These are phyloP conservation scores for Tricholoma matsutake DNA, from an alignment of 768 basidiomycete genomes.

Conservation along the genomic window DNA sequence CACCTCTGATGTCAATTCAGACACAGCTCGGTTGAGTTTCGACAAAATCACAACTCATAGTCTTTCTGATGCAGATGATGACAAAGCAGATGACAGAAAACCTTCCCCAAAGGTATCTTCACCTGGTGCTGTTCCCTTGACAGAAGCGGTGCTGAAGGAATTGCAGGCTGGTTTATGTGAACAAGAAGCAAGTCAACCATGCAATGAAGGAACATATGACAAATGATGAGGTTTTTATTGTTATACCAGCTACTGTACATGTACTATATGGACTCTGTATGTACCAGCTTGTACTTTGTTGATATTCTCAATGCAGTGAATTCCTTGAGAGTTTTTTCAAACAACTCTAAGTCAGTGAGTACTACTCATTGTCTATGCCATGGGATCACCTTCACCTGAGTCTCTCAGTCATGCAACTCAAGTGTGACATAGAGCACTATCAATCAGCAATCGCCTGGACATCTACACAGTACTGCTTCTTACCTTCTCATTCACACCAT, in stretches of 20 bases:
- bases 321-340: too few species aligned
- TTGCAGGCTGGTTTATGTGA: not conserved
- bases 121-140: not conserved
- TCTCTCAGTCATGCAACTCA: not conserved
- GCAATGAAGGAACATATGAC: not conserved
- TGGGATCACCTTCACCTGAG: not conserved
- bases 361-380: too few species aligned
- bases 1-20: too few species aligned
- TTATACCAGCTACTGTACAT: not conserved
- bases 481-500: not conserved
- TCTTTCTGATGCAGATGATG: not conserved
- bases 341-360: too few species aligned
- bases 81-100: not conserved
- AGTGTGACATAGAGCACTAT: not conserved
- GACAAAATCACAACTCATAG: not conserved
- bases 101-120: not conserved
- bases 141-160: not conserved
- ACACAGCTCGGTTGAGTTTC: not conserved
- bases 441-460: not conserved
- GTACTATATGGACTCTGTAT: not conserved
- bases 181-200: not conserved
- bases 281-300: too few species aligned
- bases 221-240: not conserved
- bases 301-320: too few species aligned
- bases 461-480: not conserved